Evolutionary conservation across 192 early-diverging fungal genomes (phyloP), one percentile per base, ranked within the genome.

Genomic region (Jimgerdemannia lactiflua): DNA sequence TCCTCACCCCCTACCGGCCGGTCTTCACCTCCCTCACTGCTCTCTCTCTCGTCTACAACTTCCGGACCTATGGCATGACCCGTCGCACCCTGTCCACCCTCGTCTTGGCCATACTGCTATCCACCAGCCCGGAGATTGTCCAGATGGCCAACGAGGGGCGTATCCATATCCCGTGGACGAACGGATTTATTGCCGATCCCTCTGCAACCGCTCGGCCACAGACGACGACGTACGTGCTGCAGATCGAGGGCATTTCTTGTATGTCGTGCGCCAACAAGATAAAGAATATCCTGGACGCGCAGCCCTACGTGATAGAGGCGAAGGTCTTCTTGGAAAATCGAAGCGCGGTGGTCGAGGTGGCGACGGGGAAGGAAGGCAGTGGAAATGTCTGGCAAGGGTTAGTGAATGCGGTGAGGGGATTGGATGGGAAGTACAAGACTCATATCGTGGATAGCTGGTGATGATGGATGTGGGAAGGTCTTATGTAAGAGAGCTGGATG

Each of bases 261-360:
- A 77, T 82, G 66, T 84, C 85, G 2, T 89, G 88, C 72, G 88
- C 86, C 0, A 89, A 80, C 70, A 74, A 83, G 66, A 78, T 89
- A 8, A 86, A 84, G 40, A 74, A 77, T 11, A 44, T 70, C 17
- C 75, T 89, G 40, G 69, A 73, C 43, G 49, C 40, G 10, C 64
- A 71, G 42, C 65, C 67, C 3, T 70, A 67, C 4, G 71, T 89
- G 6, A 73, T 71, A 4, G 67, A 74, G 59, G 83, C 76, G 39
- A 83, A 75, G 4, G 77, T 88, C 11, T 86, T 80, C 42, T 86
- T 84, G 69, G 68, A 71, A 4, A 83, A 86, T 74, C 66, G 65
- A 39, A 67, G 75, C 70, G 71, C 82, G 18, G 78, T 81, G 4
- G 73, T 81, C 6, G 18, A 44, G 29, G 44, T 70, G 40, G 29